Evolutionary conservation across 1,284 basidiomycete genomes (phyloP).

Genomic region (Ceratobasidium sp.): DNA sequence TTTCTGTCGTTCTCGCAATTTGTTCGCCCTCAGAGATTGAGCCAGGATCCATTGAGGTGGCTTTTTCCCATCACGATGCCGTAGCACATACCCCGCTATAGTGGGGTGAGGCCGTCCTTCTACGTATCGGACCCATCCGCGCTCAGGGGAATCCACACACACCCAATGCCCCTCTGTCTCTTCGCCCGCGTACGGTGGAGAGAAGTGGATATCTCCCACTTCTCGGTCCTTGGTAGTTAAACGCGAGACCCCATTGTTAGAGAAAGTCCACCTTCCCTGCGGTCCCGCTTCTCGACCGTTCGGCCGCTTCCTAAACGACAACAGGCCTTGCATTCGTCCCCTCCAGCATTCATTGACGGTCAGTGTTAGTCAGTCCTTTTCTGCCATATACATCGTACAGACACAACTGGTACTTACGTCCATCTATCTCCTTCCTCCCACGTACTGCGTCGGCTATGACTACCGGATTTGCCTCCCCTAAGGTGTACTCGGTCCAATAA

Average conservation of each 20-base stretch:
- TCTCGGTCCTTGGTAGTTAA: not conserved
- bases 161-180: not conserved
- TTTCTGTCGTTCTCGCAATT: not conserved
- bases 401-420: not conserved
- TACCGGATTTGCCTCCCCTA: not conserved
- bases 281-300: not conserved
- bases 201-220: slow-evolving; percentile 4
- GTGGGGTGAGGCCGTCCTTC: not conserved
- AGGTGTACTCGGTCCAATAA: not conserved
- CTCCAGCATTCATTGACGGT: not conserved
- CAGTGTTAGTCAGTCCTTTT: no score
- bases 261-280: not conserved
- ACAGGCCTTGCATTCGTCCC: not conserved
- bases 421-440: not conserved
- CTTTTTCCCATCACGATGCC: not conserved
- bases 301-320: not conserved
- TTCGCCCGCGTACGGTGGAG: not conserved
- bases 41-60: slow-evolving; percentile 9
- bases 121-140: not conserved
- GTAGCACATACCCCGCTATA: not conserved
- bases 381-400: no score
- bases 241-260: not conserved
- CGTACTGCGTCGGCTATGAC: not conserved
- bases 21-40: not conserved
- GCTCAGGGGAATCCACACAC: not conserved